Base-by-base conservation (phyloP, 306 rosid genomes). In the Quercus cerris region DNA sequence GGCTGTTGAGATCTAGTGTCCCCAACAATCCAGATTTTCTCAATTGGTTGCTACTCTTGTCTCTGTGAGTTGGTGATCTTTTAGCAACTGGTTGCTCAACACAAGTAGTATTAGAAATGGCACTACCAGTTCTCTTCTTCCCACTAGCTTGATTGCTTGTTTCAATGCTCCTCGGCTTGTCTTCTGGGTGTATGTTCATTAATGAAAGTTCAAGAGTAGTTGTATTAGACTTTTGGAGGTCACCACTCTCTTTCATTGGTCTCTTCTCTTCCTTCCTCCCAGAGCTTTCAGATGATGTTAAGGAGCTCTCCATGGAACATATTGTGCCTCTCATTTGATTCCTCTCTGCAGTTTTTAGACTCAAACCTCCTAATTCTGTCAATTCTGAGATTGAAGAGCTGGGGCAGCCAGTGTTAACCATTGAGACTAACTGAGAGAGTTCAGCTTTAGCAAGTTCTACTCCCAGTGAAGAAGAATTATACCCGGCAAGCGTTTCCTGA, bases 271-370 rank as follows among this genome's bases (percentile, higher is more conserved):
- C 94, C 56, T 84, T 83, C 73, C 88, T 76, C 54, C 83, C 94
- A 0, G 91, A 90, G 84, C 91, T 86, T 73, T 91, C 96, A 19
- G 88, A 90, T 62, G 97, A 96, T 49, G 98, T 93, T 55, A 96
- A 86, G 68, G 98, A 93, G 84, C 97, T 93, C 72, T 96, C 99
- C 75, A 87, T 73, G 68, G 99, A 93, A 55, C 88, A 88, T 76
- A 90, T 85, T 3, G 93, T 80, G 31, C 88, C 88, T 88, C 89
- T 91, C 57, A 81, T 71, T 80, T 84, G 85, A 80, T 84, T 90
- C 80, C 86, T 81, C 17, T 88, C 83, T 0, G 71, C 80, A 63
- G 41, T 71, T 62, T 80, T 85, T 15, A 85, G 72, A 51, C 82
- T 84, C 11, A 83, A 70, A 15, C 70, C 87, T 84, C 83, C 81